Evolutionary conservation across 2,329 filamentous ascomycete species (phyloP), one percentile per base, ranked within the genome.

Genomic region (Nothopassalora personata): DNA sequence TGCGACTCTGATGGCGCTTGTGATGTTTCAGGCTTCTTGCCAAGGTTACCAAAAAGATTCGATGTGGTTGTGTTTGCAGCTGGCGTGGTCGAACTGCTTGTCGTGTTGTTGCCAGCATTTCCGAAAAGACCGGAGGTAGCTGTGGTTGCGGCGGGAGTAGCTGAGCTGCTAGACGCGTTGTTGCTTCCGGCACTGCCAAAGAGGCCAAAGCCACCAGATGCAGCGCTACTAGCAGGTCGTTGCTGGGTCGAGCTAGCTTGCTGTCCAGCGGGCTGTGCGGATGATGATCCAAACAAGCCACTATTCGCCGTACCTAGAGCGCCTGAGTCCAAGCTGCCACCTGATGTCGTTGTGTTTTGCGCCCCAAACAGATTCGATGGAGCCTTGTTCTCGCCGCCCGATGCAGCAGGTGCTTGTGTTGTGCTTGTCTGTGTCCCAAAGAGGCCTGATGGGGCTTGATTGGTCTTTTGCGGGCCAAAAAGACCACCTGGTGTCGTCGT

Each of bases 401-500:
- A 33, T 28, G 53, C 30, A 55, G 53, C 53, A 56, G 30, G 53
- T 18, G 46, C 59, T 23, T 19, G 27, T 54, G 49, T 33, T 23
- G 18, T 48, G 54, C 45, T 51, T n/a, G 34, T n/a, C 27, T 23
- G 28, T 18, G 19, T 18, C 11, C 51, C 51, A 34, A 55, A 55
- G 8, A 31, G n/a, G 23, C 39, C n/a, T 43, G 53, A 2, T 13
- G n/a, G 10, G 34, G 34, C n/a, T 52, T 48, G 5, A 33, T 33
- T 23, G 9, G 7, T 34, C 33, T 36, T 56, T 51, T 51, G 55
- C 47, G 52, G 19, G 28, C 63, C 59, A 18, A 66, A 66, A 8
- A 64, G 54, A 2, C 60, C 57, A 45, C 60, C 54, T 33, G 34
- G 13, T 52, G 55, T 30, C 39, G 47, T 48, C 36, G 46, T 19